Conservation (phyloP, 352 stramenopile species). For the Globisporangium solare region DNA sequence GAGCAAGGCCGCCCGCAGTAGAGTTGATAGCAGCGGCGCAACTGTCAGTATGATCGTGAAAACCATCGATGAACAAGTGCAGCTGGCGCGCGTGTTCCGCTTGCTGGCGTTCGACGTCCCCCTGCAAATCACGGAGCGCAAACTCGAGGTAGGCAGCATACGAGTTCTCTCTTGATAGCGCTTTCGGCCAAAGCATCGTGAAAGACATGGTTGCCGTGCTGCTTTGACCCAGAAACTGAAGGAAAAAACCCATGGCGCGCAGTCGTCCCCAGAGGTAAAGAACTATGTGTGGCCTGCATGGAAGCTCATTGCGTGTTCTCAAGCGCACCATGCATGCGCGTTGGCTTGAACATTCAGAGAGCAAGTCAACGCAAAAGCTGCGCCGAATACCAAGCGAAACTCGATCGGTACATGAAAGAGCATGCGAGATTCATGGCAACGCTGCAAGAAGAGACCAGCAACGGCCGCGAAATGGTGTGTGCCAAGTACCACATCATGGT, state of each 20-base stretch:
- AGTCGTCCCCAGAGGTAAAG: slow-evolving; percentile 2
- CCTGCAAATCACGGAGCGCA: slow-evolving; percentile 48
- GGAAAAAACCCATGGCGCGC: slow-evolving; percentile 25
- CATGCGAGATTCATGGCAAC: slow-evolving; percentile 40
- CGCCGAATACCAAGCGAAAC: slow-evolving; percentile 34
- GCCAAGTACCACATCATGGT: slow-evolving; percentile 47
- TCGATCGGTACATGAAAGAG: slow-evolving; percentile 32
- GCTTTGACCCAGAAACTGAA: slow-evolving; percentile 28
- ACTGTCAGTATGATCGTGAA: slow-evolving; percentile 21
- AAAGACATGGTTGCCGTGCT: neutral
- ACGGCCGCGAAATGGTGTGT: slow-evolving; percentile 48
- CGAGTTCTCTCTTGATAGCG: neutral
- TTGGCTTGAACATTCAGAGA: neutral
- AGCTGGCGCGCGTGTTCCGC: slow-evolving; percentile 67
- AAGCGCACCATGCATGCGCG: too few species aligned
- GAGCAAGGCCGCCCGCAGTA: slow-evolving; percentile 12
- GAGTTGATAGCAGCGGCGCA: slow-evolving; percentile 11
- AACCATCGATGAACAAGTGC: slow-evolving; percentile 76
- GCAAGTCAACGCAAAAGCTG: slow-evolving; percentile 17
- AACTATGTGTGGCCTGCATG: too few species aligned
- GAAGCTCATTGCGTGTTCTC: too few species aligned
- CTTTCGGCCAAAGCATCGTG: neutral
- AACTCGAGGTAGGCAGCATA: slow-evolving; percentile 39
- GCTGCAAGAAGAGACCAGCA: slow-evolving; percentile 53
- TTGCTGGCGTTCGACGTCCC: slow-evolving; percentile 63